Evolutionary conservation across 768 basidiomycete genomes (phyloP).

Genomic region (Agrocybe praecox): DNA sequence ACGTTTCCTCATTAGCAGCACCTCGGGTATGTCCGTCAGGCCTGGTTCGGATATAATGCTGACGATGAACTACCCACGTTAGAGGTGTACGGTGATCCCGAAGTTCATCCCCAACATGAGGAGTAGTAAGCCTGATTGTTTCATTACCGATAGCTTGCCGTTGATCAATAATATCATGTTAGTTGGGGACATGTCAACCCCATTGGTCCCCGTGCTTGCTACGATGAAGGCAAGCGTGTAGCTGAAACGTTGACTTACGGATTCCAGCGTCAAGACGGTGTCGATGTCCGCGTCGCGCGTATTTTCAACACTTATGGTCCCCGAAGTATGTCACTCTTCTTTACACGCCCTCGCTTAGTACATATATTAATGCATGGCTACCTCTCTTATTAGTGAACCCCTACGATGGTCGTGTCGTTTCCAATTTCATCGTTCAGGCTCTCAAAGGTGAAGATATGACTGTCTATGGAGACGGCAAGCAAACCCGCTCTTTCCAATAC

Average conservation of each 20-base stretch:
- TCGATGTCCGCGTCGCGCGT: slow-evolving; percentile 95
- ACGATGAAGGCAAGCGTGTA: slow-evolving; percentile 99
- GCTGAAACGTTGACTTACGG: slow-evolving; percentile 98
- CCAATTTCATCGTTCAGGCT: slow-evolving; percentile 98
- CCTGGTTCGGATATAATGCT: slow-evolving; percentile 4
- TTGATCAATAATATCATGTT: slow-evolving; percentile 19
- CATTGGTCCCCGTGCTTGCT: slow-evolving; percentile 98
- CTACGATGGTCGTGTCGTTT: slow-evolving; percentile 95
- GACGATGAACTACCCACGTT: slow-evolving; percentile 13
- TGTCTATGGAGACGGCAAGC: slow-evolving; percentile 91
- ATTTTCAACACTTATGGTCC: slow-evolving; percentile 98
- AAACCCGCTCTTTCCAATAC: slow-evolving; percentile 97
- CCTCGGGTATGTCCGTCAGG: slow-evolving; percentile 66
- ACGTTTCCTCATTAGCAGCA: slow-evolving; percentile 93
- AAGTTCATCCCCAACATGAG: slow-evolving; percentile 95
- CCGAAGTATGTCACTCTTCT: slow-evolving; percentile 54
- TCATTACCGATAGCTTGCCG: background rate
- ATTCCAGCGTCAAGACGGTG: slow-evolving; percentile 91
- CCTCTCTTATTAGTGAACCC: slow-evolving; percentile 75
- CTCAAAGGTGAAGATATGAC: slow-evolving; percentile 96
- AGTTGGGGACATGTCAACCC: slow-evolving; percentile 99
- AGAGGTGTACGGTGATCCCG: slow-evolving; percentile 99
- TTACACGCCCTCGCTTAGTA: slow-evolving; percentile 16
- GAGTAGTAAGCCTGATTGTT: slow-evolving; percentile 71
- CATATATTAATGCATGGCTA: slow-evolving; percentile 16